Percentiles rank a stretch among this genome's conserved stretches.
phyloP scores from a whole-genome alignment of 2,329 filamentous ascomycete genomes.

The Eurotiales sp. region DNA sequence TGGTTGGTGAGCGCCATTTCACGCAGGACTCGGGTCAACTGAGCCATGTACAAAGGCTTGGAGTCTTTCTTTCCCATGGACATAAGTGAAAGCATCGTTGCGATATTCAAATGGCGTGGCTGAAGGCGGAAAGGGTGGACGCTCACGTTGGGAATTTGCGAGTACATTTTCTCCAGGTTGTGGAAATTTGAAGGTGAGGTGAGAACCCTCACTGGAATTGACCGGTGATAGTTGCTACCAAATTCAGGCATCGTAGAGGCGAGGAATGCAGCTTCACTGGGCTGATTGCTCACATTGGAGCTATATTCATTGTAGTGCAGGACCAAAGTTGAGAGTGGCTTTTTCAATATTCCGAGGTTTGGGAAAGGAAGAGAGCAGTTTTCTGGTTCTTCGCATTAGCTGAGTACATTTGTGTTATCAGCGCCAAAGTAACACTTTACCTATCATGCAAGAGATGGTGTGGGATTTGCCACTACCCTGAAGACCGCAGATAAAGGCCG shows the following conservation, averaged over 20 bases:
- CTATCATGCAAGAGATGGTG: slow-evolving; percentile 56
- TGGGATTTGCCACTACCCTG: slow-evolving; percentile 63
- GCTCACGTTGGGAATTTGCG: slow-evolving; percentile 21
- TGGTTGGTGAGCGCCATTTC: slow-evolving; percentile 22
- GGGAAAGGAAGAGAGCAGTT: slow-evolving; percentile 17
- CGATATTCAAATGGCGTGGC: slow-evolving; percentile 21
- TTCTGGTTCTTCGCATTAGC: slow-evolving; percentile 4
- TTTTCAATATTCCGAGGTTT: slow-evolving; percentile 40
- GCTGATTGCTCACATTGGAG: slow-evolving; percentile 28
- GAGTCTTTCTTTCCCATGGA: slow-evolving; percentile 21
- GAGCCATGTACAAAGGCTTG: slow-evolving; percentile 23
- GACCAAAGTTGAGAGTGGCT: slow-evolving; percentile 51
- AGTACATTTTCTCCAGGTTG: slow-evolving; percentile 20
- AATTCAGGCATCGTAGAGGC: slow-evolving; percentile 16
- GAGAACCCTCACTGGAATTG: slow-evolving; percentile 21
- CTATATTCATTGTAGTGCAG: slow-evolving; percentile 55
- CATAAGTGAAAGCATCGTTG: slow-evolving; percentile 24
- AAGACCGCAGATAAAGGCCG: slow-evolving; percentile 57
- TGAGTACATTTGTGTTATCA: neutral
- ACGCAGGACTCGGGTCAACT: slow-evolving; percentile 22
- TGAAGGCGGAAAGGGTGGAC: slow-evolving; percentile 21
- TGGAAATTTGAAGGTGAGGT: slow-evolving; percentile 23
- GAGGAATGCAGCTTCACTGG: slow-evolving; percentile 50
- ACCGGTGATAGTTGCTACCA: slow-evolving; percentile 5
- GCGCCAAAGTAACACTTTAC: slow-evolving; percentile 28